Base-by-base conservation (phyloP, 805 yeast genomes). In the Soucietia sequanensis region DNA sequence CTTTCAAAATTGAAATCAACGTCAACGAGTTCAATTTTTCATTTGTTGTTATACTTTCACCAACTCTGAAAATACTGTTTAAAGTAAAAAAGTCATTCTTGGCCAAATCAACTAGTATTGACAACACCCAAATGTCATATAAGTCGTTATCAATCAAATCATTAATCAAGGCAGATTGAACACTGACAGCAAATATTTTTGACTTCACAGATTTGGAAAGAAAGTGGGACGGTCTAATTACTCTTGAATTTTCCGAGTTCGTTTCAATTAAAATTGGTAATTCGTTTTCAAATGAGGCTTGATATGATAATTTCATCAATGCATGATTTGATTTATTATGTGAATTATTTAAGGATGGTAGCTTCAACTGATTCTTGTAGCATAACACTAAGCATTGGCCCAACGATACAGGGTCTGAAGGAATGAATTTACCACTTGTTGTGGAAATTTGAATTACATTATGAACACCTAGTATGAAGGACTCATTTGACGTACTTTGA, bases 321-420 rank as follows among this genome's bases (percentile, higher is more conserved):
- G 12, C 34, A 35, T n/a, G 7, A 11, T 14, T 7, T n/a, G 12
- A 29, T 25, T 35, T 30, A 44, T 36, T 35, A 10, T 31, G 25
- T 37, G 24, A 46, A 11, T 1, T n/a, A 27, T 14, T 17, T 4
- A 12, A 12, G 16, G 30, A 13, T 18, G 82, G 82, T 19, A 80
- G 48, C 25, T 56, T 58, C 26, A 74, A 49, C 1, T 47, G 41
- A 38, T 75, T 71, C 42, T 72, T 75, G 25, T 60, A 42, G 23
- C 78, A 68, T 23, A 80, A 50, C 0, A 73, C 48, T 16, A 81
- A 54, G 30, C 75, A 63, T 9, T 70, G 60, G 13, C 65, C 62
- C 7, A 79, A 53, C 31, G 84, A 75, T 10, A 71, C 49, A 0
- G 88, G 88, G 45, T 82, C 89, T 0, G 76, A 65, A 1, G 86